These are phyloP conservation scores for Saturnispora dispora DNA, from an alignment of 805 yeast genomes.

Conservation along the genomic window DNA sequence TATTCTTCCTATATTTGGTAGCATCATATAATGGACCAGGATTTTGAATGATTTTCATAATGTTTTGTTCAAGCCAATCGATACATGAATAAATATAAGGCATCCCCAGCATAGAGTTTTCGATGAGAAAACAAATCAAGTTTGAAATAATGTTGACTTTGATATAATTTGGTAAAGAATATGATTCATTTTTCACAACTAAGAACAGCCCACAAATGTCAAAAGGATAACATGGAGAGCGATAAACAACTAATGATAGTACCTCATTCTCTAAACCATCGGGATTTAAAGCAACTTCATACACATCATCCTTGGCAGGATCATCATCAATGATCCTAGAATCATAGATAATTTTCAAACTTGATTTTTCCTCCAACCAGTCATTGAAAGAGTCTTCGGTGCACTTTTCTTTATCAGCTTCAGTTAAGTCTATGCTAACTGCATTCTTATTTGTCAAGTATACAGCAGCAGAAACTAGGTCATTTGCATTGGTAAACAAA, in stretches of 20 bases:
- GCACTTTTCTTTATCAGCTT: slow-evolving; percentile 7
- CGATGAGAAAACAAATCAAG: slow-evolving; percentile 35
- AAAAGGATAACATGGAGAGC: slow-evolving; percentile 50
- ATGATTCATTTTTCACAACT: slow-evolving; percentile 31
- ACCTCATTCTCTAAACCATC: slow-evolving; percentile 24
- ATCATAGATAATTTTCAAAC: slow-evolving; percentile 49
- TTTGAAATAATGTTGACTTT: slow-evolving; percentile 47
- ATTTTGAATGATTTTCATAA: slow-evolving; percentile 46
- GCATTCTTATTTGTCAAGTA: slow-evolving; percentile 32
- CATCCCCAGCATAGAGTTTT: slow-evolving; percentile 50
- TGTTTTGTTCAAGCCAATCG: slow-evolving; percentile 70
- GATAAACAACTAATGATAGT: slow-evolving; percentile 33
- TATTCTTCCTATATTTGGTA: slow-evolving; percentile 1
- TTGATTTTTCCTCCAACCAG: slow-evolving; percentile 74
- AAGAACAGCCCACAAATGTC: slow-evolving; percentile 63
- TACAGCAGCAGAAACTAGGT: slow-evolving; percentile 45
- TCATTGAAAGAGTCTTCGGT: slow-evolving; percentile 24
- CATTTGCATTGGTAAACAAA: slow-evolving; percentile 31
- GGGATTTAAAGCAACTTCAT: slow-evolving; percentile 29
- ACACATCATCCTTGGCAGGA: slow-evolving; percentile 29
- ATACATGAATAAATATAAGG: slow-evolving; percentile 57
- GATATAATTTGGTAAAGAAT: slow-evolving; percentile 60
- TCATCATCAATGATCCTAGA: slow-evolving; percentile 21
- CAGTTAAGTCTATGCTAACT: neutral
- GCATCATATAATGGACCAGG: slow-evolving; percentile 61